A percentile compares a stretch with the other conserved stretches of the same genome.
Evolutionary conservation across 2,329 filamentous ascomycete genomes (phyloP).

Genomic region (Cercospora citrullina): DNA sequence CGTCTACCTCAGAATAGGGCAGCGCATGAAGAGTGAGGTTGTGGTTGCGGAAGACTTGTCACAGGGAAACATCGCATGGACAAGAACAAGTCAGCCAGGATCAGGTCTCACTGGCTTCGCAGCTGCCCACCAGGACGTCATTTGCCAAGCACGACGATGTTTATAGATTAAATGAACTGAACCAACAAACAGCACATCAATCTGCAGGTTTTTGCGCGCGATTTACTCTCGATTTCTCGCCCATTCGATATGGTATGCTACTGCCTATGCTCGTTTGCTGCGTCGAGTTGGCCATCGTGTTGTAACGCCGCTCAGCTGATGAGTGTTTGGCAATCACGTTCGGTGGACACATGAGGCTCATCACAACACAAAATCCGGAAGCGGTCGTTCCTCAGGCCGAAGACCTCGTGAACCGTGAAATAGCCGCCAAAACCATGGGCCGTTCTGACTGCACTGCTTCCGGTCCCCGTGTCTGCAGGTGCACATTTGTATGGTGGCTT

Average conservation of each 20-base stretch:
- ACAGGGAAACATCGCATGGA: conserved; percentile 2
- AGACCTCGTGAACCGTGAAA: not conserved
- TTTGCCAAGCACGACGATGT: conserved; percentile 2
- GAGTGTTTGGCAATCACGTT: not conserved
- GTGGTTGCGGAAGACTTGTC: conserved; percentile 1
- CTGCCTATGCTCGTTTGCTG: not conserved
- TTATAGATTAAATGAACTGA: not conserved
- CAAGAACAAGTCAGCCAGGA: conserved; percentile 4
- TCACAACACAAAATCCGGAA: not conserved
- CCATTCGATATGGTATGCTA: not conserved
- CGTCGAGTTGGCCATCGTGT: not conserved
- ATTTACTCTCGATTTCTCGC: not conserved
- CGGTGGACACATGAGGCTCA: not conserved
- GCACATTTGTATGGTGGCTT: not conserved
- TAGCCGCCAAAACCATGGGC: not conserved
- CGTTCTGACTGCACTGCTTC: not conserved
- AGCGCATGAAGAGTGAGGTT: not conserved
- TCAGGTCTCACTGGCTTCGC: not conserved
- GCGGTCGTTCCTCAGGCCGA: conserved; percentile 7
- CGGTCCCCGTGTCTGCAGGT: not conserved
- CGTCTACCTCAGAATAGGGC: not conserved
- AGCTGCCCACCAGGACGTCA: conserved; percentile 8
- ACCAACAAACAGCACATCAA: not conserved
- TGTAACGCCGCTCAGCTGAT: not conserved
- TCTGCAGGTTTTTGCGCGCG: not conserved